These are phyloP conservation scores for Zasmidium angulare DNA, from an alignment of 2,329 filamentous ascomycete genomes.

Conservation along the genomic window DNA sequence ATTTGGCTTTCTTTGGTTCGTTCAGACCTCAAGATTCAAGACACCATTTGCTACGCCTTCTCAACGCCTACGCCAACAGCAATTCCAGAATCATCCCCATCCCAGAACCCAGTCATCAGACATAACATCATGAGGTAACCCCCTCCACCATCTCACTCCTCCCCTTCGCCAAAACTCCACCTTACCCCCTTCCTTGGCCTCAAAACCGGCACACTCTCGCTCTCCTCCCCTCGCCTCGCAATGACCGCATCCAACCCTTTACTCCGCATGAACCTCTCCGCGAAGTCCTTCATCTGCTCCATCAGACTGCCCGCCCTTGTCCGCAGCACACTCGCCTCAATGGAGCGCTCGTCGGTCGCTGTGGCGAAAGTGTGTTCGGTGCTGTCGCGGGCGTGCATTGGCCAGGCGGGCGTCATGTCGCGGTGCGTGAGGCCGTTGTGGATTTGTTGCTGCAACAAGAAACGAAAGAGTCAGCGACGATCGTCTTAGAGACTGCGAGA, in stretches of 20 bases:
- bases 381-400: constrained; percentile 6
- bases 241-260: constrained; percentile 8
- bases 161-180: constrained; percentile 18
- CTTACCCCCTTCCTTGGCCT: constrained; percentile 26
- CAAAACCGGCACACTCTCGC: constrained; percentile 21
- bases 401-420: constrained; percentile 20
- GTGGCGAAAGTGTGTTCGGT: constrained; percentile 4
- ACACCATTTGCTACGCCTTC: background rate
- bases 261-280: constrained; percentile 15
- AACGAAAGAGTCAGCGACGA: too few species aligned
- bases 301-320: constrained; percentile 9
- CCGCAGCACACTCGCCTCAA: background rate
- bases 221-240: constrained; percentile 8
- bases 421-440: constrained; percentile 16
- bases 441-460: constrained; percentile 15
- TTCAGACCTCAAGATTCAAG: background rate
- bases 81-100: background rate
- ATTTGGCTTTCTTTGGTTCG: background rate
- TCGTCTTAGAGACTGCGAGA: too few species aligned
- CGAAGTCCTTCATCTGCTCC: constrained; percentile 12
- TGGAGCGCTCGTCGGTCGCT: constrained; percentile 10
- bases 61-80: background rate
- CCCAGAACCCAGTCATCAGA: background rate
- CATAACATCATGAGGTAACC: background rate
- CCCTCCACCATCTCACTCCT: background rate